Evolutionary conservation across 345 rosid species (phyloP).

Genomic region (Euphorbia lathyris): DNA sequence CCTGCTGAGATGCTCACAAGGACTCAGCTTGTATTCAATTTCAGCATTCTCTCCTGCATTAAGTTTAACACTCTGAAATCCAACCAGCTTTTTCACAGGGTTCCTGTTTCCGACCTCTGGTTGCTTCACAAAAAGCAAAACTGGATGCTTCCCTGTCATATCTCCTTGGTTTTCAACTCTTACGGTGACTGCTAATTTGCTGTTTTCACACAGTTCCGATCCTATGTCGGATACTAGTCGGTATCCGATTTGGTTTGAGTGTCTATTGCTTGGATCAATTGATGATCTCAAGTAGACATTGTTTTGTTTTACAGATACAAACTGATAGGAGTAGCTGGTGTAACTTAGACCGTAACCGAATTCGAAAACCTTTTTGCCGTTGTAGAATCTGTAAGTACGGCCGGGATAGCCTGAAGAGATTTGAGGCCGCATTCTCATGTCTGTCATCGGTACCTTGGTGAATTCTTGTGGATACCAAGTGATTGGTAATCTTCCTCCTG

Average conservation of each 20-base stretch:
- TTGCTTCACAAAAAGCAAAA: constrained; percentile 57
- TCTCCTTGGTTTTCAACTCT: constrained; percentile 56
- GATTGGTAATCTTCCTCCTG: constrained; percentile 86
- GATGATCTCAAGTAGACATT: constrained; percentile 35
- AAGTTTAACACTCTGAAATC: constrained; percentile 64
- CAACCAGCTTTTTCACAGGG: constrained; percentile 62
- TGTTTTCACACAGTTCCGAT: constrained; percentile 37
- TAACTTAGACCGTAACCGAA: constrained; percentile 84
- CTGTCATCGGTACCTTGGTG: constrained; percentile 68
- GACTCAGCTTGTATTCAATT: constrained; percentile 47
- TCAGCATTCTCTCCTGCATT: constrained; percentile 50
- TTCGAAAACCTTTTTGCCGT: constrained; percentile 56
- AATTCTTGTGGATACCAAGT: constrained; percentile 86
- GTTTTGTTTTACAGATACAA: constrained; percentile 26
- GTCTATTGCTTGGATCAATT: neutral
- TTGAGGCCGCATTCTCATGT: constrained; percentile 79
- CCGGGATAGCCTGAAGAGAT: constrained; percentile 69
- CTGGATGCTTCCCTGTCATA: constrained; percentile 69
- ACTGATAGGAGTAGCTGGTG: constrained; percentile 54
- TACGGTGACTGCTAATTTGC: constrained; percentile 40
- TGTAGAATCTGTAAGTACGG: constrained; percentile 78
- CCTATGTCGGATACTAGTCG: constrained; percentile 51
- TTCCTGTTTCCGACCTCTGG: constrained; percentile 43
- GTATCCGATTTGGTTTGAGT: constrained; percentile 20
- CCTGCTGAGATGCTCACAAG: constrained; percentile 65